Conservation (phyloP, 108 stramenopile species). For the Nitzschia palea region DNA sequence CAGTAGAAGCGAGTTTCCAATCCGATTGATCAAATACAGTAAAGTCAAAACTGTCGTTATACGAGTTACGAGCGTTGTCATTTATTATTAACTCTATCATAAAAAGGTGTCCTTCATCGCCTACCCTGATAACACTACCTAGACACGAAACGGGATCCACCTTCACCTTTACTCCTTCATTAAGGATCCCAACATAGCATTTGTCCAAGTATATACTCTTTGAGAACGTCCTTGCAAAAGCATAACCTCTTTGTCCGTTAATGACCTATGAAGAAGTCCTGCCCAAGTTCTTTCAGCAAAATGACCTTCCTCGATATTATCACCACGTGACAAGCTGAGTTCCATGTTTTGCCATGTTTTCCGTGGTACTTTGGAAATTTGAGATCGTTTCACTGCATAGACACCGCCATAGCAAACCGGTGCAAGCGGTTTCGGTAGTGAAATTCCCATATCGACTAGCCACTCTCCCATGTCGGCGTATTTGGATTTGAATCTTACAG, state of each 20-base stretch:
- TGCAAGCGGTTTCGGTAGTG: not conserved
- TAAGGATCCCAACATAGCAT: not conserved
- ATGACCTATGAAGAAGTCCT: no score
- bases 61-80: no score
- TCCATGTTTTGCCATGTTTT: not conserved
- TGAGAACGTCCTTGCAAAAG: not conserved
- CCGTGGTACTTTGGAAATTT: not conserved
- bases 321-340: constrained; percentile 16
- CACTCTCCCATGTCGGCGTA: constrained; percentile 34
- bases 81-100: no score
- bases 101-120: no score
- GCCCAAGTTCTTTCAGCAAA: constrained; percentile 51
- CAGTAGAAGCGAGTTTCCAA: no score
- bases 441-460: not conserved
- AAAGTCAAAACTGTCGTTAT: no score
- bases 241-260: no score
- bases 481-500: constrained; percentile 33
- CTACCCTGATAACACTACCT: no score
- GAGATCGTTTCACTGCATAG: not conserved
- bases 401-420: constrained; percentile 36
- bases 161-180: not conserved
- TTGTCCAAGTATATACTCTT: not conserved
- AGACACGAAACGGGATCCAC: not conserved
- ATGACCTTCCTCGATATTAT: constrained; percentile 57
- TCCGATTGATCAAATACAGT: no score